Base-by-base conservation (phyloP, 1,139 yeast genomes). In the Candida glucosophila region DNA sequence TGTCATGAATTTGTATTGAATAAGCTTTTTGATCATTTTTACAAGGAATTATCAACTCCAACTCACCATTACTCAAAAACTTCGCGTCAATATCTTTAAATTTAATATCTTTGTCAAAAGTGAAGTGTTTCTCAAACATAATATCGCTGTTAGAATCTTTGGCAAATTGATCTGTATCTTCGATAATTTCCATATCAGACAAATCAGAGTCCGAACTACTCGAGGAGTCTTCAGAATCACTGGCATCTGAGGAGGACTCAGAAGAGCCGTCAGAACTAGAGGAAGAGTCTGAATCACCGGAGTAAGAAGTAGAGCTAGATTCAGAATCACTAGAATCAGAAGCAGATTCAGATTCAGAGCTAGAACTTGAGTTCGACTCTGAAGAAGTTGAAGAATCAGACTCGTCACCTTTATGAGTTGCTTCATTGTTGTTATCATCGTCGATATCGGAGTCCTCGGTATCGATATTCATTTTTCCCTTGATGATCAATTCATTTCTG, bases 71-170 rank as follows among this genome's bases (percentile, higher is more conserved):
- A 20, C 49, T 49, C 30, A 55, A 36, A 36, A 60, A 58, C 30
- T 47, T 48, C 14, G 70, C 70, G 32, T 47, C 50, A 36, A 64
- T 61, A 39, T 58, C 50, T 24, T 57, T 52, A 27, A 49, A 55
- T 33, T 58, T 58, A 37, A 64, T 50, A 23, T 52, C 30, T 43
- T 62, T 61, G 32, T 59, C 68, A 39, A 64, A 64, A 35, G 56
- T 57, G 43, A 62, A 62, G 33, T 58, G 62, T 45, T 64, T 64
- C 41, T 63, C 69, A 33, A 64, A 64, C 30, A 47, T 50, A 34
- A 64, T 55, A 44, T 60, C 68, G 31, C 58, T 56, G 32, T 60
- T 56, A 29, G 50, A 41, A 27, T 62, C 67, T 36, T 52, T 47
- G 33, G 60, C 62, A 26, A 63, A 51, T 20, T 48, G 40, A 35